Conservation (phyloP, 495 filamentous ascomycete genomes). For the Penicillium ucsense region DNA sequence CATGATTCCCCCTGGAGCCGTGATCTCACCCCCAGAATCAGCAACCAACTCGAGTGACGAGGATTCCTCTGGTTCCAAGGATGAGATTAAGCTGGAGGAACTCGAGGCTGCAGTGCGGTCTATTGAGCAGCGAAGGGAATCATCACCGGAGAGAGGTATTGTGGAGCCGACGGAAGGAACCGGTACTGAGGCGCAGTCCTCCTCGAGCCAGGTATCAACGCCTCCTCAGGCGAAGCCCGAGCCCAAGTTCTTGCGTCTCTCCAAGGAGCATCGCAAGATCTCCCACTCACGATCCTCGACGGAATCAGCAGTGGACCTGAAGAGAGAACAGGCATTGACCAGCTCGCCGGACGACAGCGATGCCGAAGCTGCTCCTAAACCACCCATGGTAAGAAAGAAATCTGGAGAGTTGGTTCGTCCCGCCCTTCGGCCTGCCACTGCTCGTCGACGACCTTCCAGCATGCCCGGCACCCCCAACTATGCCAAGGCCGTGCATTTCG, state of each 20-base stretch:
- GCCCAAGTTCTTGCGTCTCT: constrained; percentile 31
- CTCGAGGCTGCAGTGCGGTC: constrained; percentile 74
- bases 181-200: constrained; percentile 25
- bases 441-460: constrained; percentile 72
- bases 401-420: constrained; percentile 94
- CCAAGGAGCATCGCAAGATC: constrained; percentile 52
- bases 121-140: constrained; percentile 57
- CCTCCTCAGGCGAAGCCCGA: constrained; percentile 8
- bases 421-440: constrained; percentile 66
- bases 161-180: constrained; percentile 27
- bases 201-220: constrained; percentile 9
- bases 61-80: constrained; percentile 46
- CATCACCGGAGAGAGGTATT: constrained; percentile 17
- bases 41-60: constrained; percentile 71
- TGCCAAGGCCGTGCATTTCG: constrained; percentile 91
- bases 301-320: constrained; percentile 52
- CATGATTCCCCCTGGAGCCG: constrained; percentile 64
- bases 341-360: constrained; percentile 58
- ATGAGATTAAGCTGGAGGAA: constrained; percentile 60
- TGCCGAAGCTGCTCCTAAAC: constrained; percentile 47
- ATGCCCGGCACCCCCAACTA: constrained; percentile 97
- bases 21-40: constrained; percentile 86
- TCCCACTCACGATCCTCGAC: constrained; percentile 79
- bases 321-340: constrained; percentile 44
- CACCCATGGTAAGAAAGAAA: constrained; percentile 92